These are phyloP conservation scores for Plasmodium berghei DNA, from an alignment of 169 alveolate genomes.

Conservation along the genomic window DNA sequence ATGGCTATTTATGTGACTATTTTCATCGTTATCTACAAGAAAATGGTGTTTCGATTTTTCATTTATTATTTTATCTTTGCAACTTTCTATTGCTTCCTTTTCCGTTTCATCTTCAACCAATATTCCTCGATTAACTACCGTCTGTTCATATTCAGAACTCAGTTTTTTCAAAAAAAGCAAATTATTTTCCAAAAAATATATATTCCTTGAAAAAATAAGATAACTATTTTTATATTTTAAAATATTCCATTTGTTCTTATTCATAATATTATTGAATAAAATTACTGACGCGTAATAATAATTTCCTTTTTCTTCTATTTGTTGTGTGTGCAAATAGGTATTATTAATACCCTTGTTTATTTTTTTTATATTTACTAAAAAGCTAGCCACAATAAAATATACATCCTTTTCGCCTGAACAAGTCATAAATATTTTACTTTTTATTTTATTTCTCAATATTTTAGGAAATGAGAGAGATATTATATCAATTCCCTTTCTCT, in stretches of 20 bases:
- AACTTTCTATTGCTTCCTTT: not conserved
- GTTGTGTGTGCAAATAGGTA: not conserved
- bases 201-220: constrained; percentile 38
- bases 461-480: constrained; percentile 44
- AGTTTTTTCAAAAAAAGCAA: constrained; percentile 25
- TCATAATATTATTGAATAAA: constrained; percentile 13
- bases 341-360: not conserved
- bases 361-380: constrained; percentile 16
- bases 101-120: too few species aligned
- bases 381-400: constrained; percentile 49
- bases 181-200: constrained; percentile 35
- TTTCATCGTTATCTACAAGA: not conserved
- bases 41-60: not conserved
- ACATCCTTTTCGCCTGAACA: constrained; percentile 58
- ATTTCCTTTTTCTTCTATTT: not conserved
- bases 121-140: not conserved
- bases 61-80: not conserved
- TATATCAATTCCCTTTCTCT: not conserved
- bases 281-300: constrained; percentile 36
- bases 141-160: too few species aligned
- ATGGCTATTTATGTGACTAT: too few species aligned
- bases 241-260: constrained; percentile 38
- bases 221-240: constrained; percentile 15
- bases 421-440: constrained; percentile 38
- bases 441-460: constrained; percentile 27